Evolutionary conservation across 768 basidiomycete genomes (phyloP).

Genomic region (Tephrocybe sp.): DNA sequence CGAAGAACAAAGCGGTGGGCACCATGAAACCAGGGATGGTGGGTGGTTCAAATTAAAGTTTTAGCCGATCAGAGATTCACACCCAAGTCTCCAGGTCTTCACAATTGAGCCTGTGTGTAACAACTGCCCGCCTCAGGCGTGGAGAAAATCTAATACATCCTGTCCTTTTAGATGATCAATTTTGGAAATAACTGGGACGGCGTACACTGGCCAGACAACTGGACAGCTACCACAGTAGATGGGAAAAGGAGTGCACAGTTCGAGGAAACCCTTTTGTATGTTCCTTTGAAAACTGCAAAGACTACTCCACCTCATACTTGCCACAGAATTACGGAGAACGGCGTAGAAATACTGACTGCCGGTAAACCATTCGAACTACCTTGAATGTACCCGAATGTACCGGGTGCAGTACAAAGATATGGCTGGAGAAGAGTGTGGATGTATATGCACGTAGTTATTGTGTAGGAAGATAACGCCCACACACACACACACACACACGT

Average conservation of each 20-base stretch:
- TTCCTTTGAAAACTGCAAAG: conserved; percentile 14
- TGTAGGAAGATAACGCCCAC: background rate
- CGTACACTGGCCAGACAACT: conserved; percentile 90
- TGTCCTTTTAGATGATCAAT: conserved; percentile 81
- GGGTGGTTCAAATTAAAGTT: conserved; percentile 22
- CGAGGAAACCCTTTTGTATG: conserved; percentile 93
- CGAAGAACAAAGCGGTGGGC: conserved; percentile 90
- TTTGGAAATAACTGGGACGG: conserved; percentile 74
- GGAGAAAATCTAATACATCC: background rate
- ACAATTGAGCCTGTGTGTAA: conserved; percentile 74
- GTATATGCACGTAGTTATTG: background rate
- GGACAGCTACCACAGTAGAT: conserved; percentile 93
- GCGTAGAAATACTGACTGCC: conserved; percentile 83
- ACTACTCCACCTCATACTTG: background rate
- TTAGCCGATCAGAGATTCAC: conserved; percentile 4
- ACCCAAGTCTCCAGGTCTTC: conserved; percentile 41
- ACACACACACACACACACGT: too few species aligned
- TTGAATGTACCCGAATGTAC: too few species aligned
- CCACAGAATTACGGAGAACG: conserved; percentile 83
- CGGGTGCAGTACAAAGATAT: background rate
- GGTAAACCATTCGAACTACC: conserved; percentile 12
- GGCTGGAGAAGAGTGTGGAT: background rate
- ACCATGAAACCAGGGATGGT: conserved; percentile 95
- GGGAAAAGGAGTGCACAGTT: conserved; percentile 94
- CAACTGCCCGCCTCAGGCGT: too few species aligned